These are phyloP conservation scores for Phycomyces blakesleeanus DNA, from an alignment of 192 early-diverging fungal species.

Conservation along the genomic window DNA sequence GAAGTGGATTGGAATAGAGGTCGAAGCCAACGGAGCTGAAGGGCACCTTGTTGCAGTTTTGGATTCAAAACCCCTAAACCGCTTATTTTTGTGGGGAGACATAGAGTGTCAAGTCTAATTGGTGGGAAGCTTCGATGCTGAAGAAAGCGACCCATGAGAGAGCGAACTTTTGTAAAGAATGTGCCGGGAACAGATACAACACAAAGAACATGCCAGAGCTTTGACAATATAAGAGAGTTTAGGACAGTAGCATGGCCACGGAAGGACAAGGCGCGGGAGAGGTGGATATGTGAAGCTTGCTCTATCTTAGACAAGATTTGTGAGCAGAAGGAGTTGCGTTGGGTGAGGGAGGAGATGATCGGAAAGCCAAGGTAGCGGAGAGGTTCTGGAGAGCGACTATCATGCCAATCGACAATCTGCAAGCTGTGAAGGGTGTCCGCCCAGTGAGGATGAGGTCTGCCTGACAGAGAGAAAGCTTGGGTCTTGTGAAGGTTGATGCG, in stretches of 20 bases:
- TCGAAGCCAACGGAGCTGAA: not conserved
- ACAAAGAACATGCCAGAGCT: constrained; percentile 14
- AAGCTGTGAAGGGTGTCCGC: too few species aligned
- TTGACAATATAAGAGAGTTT: constrained; percentile 15
- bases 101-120: not conserved
- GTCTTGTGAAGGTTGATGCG: constrained; percentile 29
- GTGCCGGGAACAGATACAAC: not conserved
- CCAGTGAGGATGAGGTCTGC: not conserved
- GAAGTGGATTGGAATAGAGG: not conserved
- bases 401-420: constrained; percentile 6
- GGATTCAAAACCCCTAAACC: not conserved
- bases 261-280: constrained; percentile 7
- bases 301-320: not conserved
- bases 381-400: not conserved
- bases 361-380: constrained; percentile 9
- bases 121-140: not conserved
- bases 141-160: not conserved
- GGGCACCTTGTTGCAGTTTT: not conserved
- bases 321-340: not conserved
- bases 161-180: not conserved
- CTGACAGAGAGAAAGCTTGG: constrained; percentile 12
- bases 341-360: not conserved
- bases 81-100: not conserved
- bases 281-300: not conserved
- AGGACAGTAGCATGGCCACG: not conserved